Conservation (phyloP, 1,139 yeast genomes). For the Candida glucosophila region DNA sequence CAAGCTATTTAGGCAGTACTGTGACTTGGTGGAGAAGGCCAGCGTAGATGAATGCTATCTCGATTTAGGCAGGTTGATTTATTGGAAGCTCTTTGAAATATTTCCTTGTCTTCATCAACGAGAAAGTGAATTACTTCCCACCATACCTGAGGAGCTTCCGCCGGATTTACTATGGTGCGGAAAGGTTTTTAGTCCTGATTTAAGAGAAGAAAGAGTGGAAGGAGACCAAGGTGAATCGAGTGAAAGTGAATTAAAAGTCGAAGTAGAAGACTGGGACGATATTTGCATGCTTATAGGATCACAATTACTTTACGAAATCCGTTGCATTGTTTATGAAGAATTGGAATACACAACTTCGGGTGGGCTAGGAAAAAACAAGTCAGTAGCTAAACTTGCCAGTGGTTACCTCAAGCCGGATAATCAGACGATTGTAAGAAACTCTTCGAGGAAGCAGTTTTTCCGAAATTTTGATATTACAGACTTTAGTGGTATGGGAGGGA, state of each 20-base stretch:
- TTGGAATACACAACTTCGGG: conserved; percentile 86
- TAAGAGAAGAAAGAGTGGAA: conserved; percentile 7
- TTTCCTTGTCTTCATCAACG: conserved; percentile 18
- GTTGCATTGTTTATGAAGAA: conserved; percentile 42
- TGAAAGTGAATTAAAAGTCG: conserved; percentile 6
- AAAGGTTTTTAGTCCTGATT: conserved; percentile 10
- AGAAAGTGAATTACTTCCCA: conserved; percentile 32
- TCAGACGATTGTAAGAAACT: conserved; percentile 64
- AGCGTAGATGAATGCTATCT: conserved; percentile 91
- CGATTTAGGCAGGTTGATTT: conserved; percentile 55
- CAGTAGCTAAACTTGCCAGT: conserved; percentile 83
- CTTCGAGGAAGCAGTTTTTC: conserved; percentile 43
- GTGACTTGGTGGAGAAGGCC: conserved; percentile 79
- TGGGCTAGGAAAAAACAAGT: conserved; percentile 71
- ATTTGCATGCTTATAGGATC: conserved; percentile 62
- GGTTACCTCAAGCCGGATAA: conserved; percentile 79
- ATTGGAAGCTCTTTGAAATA: conserved; percentile 11
- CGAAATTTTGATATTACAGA: conserved; percentile 58
- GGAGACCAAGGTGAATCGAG: conserved; percentile 4
- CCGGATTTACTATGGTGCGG: conserved; percentile 19
- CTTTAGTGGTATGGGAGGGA: conserved; percentile 89
- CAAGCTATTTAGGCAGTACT: conserved; percentile 43
- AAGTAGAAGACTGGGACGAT: conserved; percentile 76
- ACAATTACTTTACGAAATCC: conserved; percentile 40
- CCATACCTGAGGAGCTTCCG: conserved; percentile 40